phyloP scores from a whole-genome alignment of 352 stramenopile species.

The Saprolegnia parasitica region DNA sequence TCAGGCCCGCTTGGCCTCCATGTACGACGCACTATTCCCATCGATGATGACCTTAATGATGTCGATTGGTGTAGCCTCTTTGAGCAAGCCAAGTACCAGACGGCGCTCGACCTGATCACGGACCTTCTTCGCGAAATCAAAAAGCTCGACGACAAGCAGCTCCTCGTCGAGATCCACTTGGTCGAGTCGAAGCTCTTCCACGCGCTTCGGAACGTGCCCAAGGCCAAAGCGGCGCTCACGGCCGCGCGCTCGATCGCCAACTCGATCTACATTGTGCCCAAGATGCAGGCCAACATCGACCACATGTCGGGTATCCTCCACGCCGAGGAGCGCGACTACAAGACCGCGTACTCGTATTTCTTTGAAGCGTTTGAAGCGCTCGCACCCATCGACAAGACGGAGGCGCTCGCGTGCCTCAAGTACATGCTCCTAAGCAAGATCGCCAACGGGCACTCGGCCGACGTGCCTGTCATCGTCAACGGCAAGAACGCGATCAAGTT shows the following conservation, averaged over 20 bases:
- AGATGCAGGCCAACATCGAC: conserved; percentile 93
- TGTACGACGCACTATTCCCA: conserved; percentile 38
- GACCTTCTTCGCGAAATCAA: conserved; percentile 96
- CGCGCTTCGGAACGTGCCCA: conserved; percentile 95
- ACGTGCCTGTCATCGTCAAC: conserved; percentile 94
- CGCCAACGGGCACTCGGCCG: conserved; percentile 84
- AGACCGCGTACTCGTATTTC: conserved; percentile 99
- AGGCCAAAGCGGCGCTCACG: conserved; percentile 95
- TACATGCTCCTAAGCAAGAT: conserved; percentile 99
- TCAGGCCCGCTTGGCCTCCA: conserved; percentile 91
- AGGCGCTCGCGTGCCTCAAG: conserved; percentile 89
- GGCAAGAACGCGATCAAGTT: conserved; percentile 97
- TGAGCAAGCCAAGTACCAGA: conserved; percentile 87
- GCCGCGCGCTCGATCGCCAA: conserved; percentile 96
- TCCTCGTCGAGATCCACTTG: conserved; percentile 98
- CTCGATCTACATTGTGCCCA: conserved; percentile 95
- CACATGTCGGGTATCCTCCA: conserved; percentile 97
- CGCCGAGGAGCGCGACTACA: conserved; percentile 98
- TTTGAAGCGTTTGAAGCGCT: conserved; percentile 97
- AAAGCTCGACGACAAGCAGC: conserved; percentile 99
- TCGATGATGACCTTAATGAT: not conserved
- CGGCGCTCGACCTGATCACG: conserved; percentile 92
- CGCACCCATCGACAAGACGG: conserved; percentile 84
- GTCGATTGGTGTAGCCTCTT: conserved; percentile 52
- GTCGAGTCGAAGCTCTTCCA: conserved; percentile 98